A percentile compares a stretch with the other conserved stretches of the same genome.
These are phyloP conservation scores for Microascus cirrosus DNA, from an alignment of 2,329 filamentous ascomycete species.

Conservation along the genomic window DNA sequence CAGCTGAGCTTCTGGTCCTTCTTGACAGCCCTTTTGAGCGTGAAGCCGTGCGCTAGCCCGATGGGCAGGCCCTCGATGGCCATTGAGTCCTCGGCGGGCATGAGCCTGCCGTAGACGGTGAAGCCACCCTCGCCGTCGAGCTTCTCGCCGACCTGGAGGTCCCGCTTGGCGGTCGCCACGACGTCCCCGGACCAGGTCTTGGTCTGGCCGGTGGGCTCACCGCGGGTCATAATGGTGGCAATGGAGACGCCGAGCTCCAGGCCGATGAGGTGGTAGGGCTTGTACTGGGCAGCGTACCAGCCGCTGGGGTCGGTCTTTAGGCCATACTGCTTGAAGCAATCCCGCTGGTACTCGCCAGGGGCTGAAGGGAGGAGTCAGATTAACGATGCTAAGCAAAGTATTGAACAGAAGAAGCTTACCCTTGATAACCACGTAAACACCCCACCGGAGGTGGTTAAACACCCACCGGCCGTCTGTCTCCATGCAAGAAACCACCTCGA, in stretches of 20 bases:
- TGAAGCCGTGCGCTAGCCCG: slow-evolving; percentile 27
- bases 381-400: not conserved
- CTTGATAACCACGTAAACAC: not conserved
- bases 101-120: slow-evolving; percentile 30
- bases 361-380: not conserved
- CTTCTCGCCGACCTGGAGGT: slow-evolving; percentile 24
- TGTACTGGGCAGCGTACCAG: not conserved
- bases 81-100: slow-evolving; percentile 23
- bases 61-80: slow-evolving; percentile 28
- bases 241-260: not conserved
- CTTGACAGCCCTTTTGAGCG: slow-evolving; percentile 25
- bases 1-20: slow-evolving; percentile 15
- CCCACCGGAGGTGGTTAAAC: not conserved
- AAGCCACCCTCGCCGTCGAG: slow-evolving; percentile 32
- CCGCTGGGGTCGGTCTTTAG: not conserved
- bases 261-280: not conserved
- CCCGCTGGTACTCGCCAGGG: not conserved
- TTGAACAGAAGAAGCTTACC: not conserved
- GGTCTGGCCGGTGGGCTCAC: not conserved
- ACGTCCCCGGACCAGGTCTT: not conserved
- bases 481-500: not conserved
- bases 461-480: not conserved
- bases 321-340: not conserved
- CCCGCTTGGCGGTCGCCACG: not conserved
- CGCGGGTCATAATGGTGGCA: not conserved